These are phyloP conservation scores for Pleurostoma richardsiae DNA, from an alignment of 2,329 filamentous ascomycete genomes.

Conservation along the genomic window DNA sequence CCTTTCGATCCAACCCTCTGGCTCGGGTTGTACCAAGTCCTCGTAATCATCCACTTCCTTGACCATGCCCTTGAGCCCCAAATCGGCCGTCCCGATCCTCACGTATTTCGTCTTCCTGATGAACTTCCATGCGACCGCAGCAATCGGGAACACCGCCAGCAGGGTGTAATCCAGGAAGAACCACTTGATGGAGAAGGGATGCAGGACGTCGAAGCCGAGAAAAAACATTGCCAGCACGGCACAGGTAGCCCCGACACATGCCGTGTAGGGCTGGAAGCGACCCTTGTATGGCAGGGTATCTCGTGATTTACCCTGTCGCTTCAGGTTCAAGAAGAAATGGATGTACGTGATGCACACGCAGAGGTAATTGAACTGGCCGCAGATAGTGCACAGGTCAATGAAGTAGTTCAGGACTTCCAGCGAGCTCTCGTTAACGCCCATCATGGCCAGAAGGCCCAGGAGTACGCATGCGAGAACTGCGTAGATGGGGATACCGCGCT, in stretches of 20 bases:
- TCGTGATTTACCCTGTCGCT: conserved; percentile 27
- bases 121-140: background rate
- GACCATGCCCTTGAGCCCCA: background rate
- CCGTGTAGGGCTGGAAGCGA: conserved; percentile 30
- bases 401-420: conserved; percentile 31
- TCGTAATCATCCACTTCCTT: background rate
- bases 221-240: background rate
- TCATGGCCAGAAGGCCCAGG: conserved; percentile 32
- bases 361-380: conserved; percentile 37
- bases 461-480: conserved; percentile 30
- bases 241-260: conserved; percentile 16
- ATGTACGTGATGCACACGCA: conserved; percentile 33
- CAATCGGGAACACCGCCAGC: background rate
- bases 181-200: background rate
- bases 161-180: background rate
- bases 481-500: conserved; percentile 32
- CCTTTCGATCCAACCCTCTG: background rate
- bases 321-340: conserved; percentile 28
- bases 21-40: background rate
- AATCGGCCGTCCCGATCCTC: background rate
- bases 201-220: background rate
- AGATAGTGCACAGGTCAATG: conserved; percentile 34
- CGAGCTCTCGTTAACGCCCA: background rate
- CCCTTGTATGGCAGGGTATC: conserved; percentile 29
- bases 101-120: background rate